phyloP scores from a whole-genome alignment of 352 stramenopile species.

The Discostella stelligera region DNA sequence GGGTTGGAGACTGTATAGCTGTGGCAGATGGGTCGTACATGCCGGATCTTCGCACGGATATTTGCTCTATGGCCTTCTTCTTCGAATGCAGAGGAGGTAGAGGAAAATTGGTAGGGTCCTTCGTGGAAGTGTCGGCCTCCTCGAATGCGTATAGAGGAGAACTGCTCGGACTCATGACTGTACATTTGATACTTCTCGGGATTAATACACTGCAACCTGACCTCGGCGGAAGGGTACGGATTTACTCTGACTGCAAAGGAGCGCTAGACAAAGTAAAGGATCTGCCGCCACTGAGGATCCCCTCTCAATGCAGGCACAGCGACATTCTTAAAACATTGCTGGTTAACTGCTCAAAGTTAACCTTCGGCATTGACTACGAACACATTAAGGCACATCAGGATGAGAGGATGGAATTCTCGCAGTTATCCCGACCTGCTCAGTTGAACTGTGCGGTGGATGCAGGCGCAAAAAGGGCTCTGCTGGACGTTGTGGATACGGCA shows the following conservation, averaged over 20 bases:
- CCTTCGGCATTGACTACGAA: not conserved
- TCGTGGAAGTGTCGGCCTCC: too few species aligned
- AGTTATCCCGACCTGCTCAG: conserved; percentile 11
- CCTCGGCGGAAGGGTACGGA: not conserved
- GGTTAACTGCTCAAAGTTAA: conserved; percentile 7
- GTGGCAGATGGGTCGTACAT: conserved; percentile 13
- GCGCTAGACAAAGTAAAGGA: not conserved
- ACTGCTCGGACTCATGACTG: conserved; percentile 10
- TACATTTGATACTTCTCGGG: conserved; percentile 16
- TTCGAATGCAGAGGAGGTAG: too few species aligned
- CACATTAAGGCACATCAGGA: conserved; percentile 38
- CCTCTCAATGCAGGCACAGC: conserved; percentile 2
- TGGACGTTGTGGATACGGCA: too few species aligned
- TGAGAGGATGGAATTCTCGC: not conserved
- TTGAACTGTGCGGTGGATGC: conserved; percentile 21
- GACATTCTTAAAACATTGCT: conserved; percentile 19
- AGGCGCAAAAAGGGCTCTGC: conserved; percentile 1
- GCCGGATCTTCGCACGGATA: too few species aligned
- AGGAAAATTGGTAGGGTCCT: too few species aligned
- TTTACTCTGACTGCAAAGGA: conserved; percentile 12
- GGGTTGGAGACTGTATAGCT: not conserved
- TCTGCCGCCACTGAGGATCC: not conserved
- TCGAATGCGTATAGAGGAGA: conserved; percentile 20
- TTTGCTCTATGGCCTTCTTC: too few species aligned
- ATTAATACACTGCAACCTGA: not conserved